These are phyloP conservation scores for Torulaspora pretoriensis DNA, from an alignment of 1,139 yeast species.

Conservation along the genomic window DNA sequence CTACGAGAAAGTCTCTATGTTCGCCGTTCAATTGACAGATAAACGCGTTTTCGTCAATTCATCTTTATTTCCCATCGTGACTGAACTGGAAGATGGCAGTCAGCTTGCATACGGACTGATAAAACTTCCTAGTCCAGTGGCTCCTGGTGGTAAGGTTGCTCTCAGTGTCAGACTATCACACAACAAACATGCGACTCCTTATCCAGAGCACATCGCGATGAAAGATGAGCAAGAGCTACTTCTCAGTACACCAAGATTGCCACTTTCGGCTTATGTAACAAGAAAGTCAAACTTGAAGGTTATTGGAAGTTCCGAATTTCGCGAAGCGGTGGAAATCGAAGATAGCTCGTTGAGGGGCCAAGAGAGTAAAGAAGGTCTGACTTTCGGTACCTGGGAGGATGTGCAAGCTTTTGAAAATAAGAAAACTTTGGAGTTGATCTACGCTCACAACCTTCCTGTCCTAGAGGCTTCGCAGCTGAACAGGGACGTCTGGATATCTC, in stretches of 20 bases:
- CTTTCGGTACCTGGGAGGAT: constrained; percentile 54
- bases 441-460: constrained; percentile 65
- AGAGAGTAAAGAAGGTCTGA: constrained; percentile 42
- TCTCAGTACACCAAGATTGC: constrained; percentile 52
- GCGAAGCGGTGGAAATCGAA: constrained; percentile 38
- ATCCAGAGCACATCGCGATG: constrained; percentile 61
- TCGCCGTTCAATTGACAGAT: constrained; percentile 42
- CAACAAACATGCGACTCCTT: constrained; percentile 49
- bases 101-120: constrained; percentile 45
- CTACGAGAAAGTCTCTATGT: constrained; percentile 46
- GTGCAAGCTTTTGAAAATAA: constrained; percentile 46
- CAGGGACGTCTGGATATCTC: constrained; percentile 82
- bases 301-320: constrained; percentile 39
- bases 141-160: constrained; percentile 53
- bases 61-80: constrained; percentile 36
- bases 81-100: constrained; percentile 27
- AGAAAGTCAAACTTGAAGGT: constrained; percentile 47
- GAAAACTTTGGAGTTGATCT: constrained; percentile 53
- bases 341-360: constrained; percentile 39
- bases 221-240: constrained; percentile 60
- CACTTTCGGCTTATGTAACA: constrained; percentile 63
- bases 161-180: constrained; percentile 54
- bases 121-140: constrained; percentile 59
- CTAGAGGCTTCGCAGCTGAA: constrained; percentile 54
- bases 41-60: constrained; percentile 36